Evolutionary conservation across 257 asterid genomes (phyloP), one percentile per base, ranked within the genome.

Genomic region (Fraxinus americana): DNA sequence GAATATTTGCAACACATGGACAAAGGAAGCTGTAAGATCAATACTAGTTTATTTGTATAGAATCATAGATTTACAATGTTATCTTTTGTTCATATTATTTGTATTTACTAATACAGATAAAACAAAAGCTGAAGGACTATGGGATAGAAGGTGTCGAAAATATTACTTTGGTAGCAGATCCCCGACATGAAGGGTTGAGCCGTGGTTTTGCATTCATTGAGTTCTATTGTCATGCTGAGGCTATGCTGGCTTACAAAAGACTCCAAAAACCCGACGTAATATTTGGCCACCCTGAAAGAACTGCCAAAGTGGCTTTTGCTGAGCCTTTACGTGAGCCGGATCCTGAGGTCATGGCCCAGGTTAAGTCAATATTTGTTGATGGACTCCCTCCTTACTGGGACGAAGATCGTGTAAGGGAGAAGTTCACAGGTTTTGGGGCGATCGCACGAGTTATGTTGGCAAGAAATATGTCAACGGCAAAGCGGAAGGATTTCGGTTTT

Each of bases 1-100:
- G 52, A 90, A 90, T 81, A 88, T 90, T 50, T 90, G 89, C 86
- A 90, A 85, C 76, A 86, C 94, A 61, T 90, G 94, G 94, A 90
- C 94, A 39, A 88, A 86, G 73, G 92, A 90, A 75, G 94, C 94
- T 48, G 52, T 43, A 43, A 43, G 52, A 34, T 80, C 25, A 66
- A 71, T 67, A 17, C 29, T 78, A 32, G 52, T 43, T 43, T 43
- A 14, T 43, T 43, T 43, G 52, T 12, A 43, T 43, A 13, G 52
- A 12, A 43, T 43, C 52, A 11, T 43, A 1, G 13, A 43, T 73
- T 21, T 16, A 17, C 27, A 27, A 77, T 68, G 14, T 36, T 70
- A 38, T 67, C 71, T n/a, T 7, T 75, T 38, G 67, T 73, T 71
- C 57, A 41, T 32, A 65, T 43, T 36, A 5, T 34, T 66, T 57